Evolutionary conservation across 768 basidiomycete genomes (phyloP), one percentile per base, ranked within the genome.

Genomic region (Mycena maculata): DNA sequence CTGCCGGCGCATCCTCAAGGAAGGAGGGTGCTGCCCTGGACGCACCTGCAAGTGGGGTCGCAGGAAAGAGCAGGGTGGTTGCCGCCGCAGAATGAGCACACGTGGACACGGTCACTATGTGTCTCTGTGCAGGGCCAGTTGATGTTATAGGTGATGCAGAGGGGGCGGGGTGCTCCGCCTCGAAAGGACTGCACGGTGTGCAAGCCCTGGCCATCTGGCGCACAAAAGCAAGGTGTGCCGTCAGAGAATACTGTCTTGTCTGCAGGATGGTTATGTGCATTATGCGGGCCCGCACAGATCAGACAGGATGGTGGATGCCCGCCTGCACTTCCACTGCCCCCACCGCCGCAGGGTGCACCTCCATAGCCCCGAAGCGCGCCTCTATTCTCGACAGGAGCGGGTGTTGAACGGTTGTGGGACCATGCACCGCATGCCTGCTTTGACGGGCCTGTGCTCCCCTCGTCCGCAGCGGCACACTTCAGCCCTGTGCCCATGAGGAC

Each of bases 31-130:
- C 69, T 63, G 22, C 31, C 42, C 3, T 36, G 33, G 33, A 70
- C 50, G 0, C 65, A 42, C 0, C 12, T 16, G 45, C 73, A 74
- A 16, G 45, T 1, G 44, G 36, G 0, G 44, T 66, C 33, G 3
- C 49, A 39, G 9, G 66, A 33, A 39, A 73, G 67, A 0, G 72
- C 72, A 36, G 60, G 0, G 45, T 75, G 72, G 12, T 61, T 16
- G 4, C 67, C 67, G 11, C 74, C 68, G 47, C 72, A 73, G 23
- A 73, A 64, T 25, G 67, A 65, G 48, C 74, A 75, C 44, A 59
- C 36, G 33, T 72, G 74, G 55, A 69, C 20, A 16, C 56, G 53
- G 9, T 65, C 63, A 5, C 20, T 23, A 45, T 71, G 71, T 0
- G 18, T 13, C 1, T 15, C 15, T 15, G 44, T 27, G 44, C 69